phyloP scores from a whole-genome alignment of 164 flowering plant species.

The Dillenia suffruticosa region DNA sequence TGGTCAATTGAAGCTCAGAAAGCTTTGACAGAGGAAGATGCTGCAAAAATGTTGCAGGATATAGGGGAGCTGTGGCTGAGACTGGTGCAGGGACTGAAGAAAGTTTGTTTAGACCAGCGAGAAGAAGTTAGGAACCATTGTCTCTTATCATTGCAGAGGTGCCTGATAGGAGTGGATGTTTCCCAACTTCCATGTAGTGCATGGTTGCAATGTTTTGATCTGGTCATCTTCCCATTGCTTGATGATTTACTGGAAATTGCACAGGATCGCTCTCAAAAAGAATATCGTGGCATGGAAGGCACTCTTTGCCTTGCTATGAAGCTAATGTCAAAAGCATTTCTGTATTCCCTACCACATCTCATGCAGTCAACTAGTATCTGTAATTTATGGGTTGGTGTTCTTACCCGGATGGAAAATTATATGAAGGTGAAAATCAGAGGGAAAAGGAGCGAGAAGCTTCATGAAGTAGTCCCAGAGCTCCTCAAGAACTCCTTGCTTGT shows the following conservation, averaged over 20 bases:
- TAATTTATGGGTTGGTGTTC: constrained; percentile 37
- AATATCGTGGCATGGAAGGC: constrained; percentile 38
- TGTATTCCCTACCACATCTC: constrained; percentile 23
- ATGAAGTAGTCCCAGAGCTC: constrained; percentile 31
- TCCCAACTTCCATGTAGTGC: constrained; percentile 15
- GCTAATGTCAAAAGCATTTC: constrained; percentile 29
- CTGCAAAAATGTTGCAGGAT: constrained; percentile 22
- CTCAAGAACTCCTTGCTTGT: constrained; percentile 31
- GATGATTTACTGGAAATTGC: constrained; percentile 38
- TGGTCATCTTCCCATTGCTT: constrained; percentile 32
- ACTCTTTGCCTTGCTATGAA: constrained; percentile 30
- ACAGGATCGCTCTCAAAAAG: constrained; percentile 27
- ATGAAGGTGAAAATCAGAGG: constrained; percentile 32
- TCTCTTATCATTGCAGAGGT: constrained; percentile 25
- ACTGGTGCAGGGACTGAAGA: constrained; percentile 29
- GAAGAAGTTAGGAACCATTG: constrained; percentile 39
- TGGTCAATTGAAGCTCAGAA: constrained; percentile 31
- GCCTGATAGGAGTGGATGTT: constrained; percentile 29
- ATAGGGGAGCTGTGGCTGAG: constrained; percentile 41
- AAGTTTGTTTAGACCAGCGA: constrained; percentile 38
- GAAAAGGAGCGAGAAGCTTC: constrained; percentile 33
- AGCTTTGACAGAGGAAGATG: constrained; percentile 21
- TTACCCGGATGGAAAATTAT: constrained; percentile 32
- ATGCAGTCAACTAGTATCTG: constrained; percentile 20
- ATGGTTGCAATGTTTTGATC: constrained; percentile 39